Evolutionary conservation across 495 filamentous ascomycete species (phyloP), one percentile per base, ranked within the genome.

Genomic region (Podospora appendiculata): DNA sequence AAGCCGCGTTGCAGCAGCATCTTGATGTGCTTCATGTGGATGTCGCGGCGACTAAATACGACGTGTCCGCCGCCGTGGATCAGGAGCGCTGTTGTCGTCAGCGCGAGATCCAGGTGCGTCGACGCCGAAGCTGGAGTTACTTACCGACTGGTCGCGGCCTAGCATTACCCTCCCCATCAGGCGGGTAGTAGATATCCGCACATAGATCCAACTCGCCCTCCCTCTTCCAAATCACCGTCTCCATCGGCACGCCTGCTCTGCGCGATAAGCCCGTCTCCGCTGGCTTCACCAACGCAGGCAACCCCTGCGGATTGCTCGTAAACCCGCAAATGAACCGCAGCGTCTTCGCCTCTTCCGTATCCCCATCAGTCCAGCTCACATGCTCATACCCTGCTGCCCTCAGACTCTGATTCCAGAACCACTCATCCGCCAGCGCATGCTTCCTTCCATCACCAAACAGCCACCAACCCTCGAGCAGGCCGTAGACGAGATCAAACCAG

Each of bases 21-120:
- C 8, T 50, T 16, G 0, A 68, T 76, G 48, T 82, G 79, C 13
- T 51, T 44, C 0, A 66, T 68, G 0, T 69, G 62, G 7, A 82
- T 61, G 38, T 72, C 77, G 16, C 70, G 70, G 0, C 78, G 62
- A 0, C 72, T 70, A 12, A 77, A 56, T 47, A 72, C 71, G 2
- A 78, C 53, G 48, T 81, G 75, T 33, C 78, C 68, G 10, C 79
- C 79, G 1, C 80, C 79, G 48, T 83, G 80, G 41, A 82, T 73
- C 74, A 83, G 75, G 1, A 84, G 57, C 8, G 79, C 81, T 78
- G 61, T 14, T 19, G 50, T 46, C 18, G 13, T 16, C 25, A 25
- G 25, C 25, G 25, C 25, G 25, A 25, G 25, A 25, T 25, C 25
- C 25, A 25, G 25, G 25, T 25, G 25, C 25, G 25, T 25, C 25